Evolutionary conservation across 192 early-diverging fungal genomes (phyloP).

Genomic region (Coemansia sp.): DNA sequence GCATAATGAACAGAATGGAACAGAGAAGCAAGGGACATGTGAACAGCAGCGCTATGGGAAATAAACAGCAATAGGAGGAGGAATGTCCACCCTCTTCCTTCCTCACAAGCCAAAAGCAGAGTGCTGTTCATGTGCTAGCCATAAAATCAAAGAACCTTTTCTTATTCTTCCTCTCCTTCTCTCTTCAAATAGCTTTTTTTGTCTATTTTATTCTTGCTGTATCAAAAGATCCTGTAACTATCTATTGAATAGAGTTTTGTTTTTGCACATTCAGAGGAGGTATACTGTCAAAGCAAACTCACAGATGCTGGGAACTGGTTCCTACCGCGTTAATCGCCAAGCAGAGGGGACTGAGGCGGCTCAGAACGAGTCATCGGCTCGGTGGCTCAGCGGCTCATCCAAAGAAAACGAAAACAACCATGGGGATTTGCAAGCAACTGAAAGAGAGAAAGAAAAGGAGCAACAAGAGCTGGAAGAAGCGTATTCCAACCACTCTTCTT

Average conservation of each 20-base stretch:
- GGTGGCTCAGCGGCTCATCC: constrained; percentile 1
- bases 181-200: not conserved
- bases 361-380: not conserved
- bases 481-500: constrained; percentile 11
- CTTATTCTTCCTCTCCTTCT: not conserved
- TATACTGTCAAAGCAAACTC: not conserved
- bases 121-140: no score
- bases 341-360: no score
- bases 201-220: not conserved
- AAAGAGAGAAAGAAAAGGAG: not conserved
- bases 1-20: not conserved
- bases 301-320: not conserved
- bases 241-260: no score
- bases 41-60: constrained; percentile 1
- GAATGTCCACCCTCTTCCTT: not conserved
- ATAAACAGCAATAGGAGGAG: constrained; percentile 1
- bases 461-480: not conserved
- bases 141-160: no score
- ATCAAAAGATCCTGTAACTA: no score
- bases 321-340: not conserved
- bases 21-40: not conserved
- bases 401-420: not conserved
- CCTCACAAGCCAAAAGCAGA: no score
- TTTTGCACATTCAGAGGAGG: not conserved
- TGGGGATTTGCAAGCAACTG: not conserved